Base-by-base conservation (phyloP, 2,329 filamentous ascomycete genomes). In the Blumeriella jaapii region DNA sequence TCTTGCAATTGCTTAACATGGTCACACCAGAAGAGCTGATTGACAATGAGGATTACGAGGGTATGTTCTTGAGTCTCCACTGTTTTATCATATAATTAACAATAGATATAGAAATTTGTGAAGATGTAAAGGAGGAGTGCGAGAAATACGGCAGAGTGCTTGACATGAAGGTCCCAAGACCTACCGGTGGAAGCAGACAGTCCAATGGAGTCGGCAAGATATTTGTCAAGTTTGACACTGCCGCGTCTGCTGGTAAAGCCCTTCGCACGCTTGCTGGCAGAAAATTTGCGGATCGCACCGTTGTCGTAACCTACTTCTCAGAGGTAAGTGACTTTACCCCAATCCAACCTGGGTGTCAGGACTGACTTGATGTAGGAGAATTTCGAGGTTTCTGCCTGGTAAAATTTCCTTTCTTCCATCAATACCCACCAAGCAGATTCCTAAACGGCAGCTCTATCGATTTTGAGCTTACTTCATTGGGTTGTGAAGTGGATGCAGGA, bases 1-100 rank as follows among this genome's bases (percentile, higher is more conserved):
- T 98, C 11, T 59, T 98, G 41, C 89, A 94, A 61, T 66, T 98
- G 42, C 73, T 98, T 54, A 98, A 98, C 65, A 98, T 98, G 91
- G 89, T 98, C 22, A 98, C 91, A 0, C 71, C 86, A 0, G 91
- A 98, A 51, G 91, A 98, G 61, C 66, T 98, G 15, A 76, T 95
- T 61, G 87, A 96, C 55, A 78, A 78, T 33, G 87, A 96, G 22
- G 91, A 98, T 54, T 96, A 95, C 54, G 83, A 95, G 61, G 89
- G 89, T 87, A 69, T 55, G 65, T 38, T 15, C 5, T n/a, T 22
- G 0, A 15, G 4, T 6, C 6, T 25, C 10, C 13, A 2, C 28
- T 4, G 20, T 7, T 16, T 11, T 17, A 15, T 12, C 11, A 9
- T n/a, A 29, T 16, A 26, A 20, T 31, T 45, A 14, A 45, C 20